phyloP scores from a whole-genome alignment of 345 rosid species.

The Triadica sebifera region DNA sequence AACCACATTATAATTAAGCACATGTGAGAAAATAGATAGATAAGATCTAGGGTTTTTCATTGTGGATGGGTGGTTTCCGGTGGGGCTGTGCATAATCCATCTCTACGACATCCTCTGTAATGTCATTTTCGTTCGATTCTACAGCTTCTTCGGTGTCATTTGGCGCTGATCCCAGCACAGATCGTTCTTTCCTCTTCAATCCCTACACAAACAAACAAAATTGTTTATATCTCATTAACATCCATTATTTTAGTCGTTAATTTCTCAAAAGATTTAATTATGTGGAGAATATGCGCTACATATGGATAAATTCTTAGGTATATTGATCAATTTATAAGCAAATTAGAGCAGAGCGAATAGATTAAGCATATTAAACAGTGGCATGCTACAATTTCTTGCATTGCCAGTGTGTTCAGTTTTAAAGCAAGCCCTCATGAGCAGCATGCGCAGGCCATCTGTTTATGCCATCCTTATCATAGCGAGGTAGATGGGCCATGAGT shows the following conservation, averaged over 20 bases:
- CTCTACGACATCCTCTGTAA: slow-evolving; percentile 44
- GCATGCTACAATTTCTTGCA: neutral
- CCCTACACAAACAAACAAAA: slow-evolving; percentile 22
- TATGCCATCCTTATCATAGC: neutral
- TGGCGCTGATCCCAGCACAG: slow-evolving; percentile 19
- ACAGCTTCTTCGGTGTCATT: slow-evolving; percentile 27
- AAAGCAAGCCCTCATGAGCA: neutral
- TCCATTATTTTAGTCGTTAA: neutral
- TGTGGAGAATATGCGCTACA: too few species aligned
- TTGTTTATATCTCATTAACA: slow-evolving; percentile 3
- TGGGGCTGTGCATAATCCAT: slow-evolving; percentile 92
- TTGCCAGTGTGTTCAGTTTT: neutral
- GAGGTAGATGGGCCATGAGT: slow-evolving; percentile 22
- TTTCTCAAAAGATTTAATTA: too few species aligned
- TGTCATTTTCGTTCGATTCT: slow-evolving; percentile 32
- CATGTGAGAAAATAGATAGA: slow-evolving; percentile 2
- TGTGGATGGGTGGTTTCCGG: slow-evolving; percentile 92
- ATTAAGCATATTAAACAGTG: neutral
- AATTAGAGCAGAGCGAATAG: too few species aligned
- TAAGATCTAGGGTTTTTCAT: slow-evolving; percentile 45
- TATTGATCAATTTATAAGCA: too few species aligned
- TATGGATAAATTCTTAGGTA: too few species aligned
- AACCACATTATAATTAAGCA: too few species aligned
- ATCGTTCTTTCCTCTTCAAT: slow-evolving; percentile 23
- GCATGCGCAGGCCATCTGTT: slow-evolving; percentile 19